Conservation (phyloP, 768 basidiomycete genomes). For the Russula griseocarnosa region DNA sequence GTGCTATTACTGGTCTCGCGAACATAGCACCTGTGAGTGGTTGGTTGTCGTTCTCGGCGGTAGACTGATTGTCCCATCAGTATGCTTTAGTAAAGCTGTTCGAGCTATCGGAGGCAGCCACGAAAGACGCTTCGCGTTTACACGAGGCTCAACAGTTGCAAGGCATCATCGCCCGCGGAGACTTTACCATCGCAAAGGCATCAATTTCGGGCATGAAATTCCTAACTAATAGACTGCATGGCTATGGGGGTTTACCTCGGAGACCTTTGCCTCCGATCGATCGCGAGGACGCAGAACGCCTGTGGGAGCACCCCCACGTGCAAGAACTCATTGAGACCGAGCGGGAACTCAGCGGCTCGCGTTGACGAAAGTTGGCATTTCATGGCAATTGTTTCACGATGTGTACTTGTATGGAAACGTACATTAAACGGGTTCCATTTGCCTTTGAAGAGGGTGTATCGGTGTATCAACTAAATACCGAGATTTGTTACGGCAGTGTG, state of each 20-base stretch:
- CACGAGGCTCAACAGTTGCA: slow-evolving; percentile 71
- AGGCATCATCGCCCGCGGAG: slow-evolving; percentile 74
- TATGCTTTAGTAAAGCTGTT: slow-evolving; percentile 57
- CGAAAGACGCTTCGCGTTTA: slow-evolving; percentile 52
- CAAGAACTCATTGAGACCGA: slow-evolving; percentile 66
- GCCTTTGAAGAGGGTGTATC: not conserved
- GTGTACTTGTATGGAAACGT: not conserved
- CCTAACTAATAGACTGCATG: slow-evolving; percentile 66
- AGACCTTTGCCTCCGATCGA: slow-evolving; percentile 70
- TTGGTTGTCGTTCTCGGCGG: not conserved
- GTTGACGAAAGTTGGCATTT: not conserved
- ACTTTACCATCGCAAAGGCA: slow-evolving; percentile 71
- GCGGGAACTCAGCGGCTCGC: slow-evolving; percentile 45
- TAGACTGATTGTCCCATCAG: slow-evolving; percentile 36
- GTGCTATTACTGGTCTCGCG: slow-evolving; percentile 86
- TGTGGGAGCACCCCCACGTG: slow-evolving; percentile 73
- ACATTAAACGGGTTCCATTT: not conserved
- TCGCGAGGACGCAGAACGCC: slow-evolving; percentile 47
- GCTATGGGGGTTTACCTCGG: slow-evolving; percentile 79
- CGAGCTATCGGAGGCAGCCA: slow-evolving; percentile 55
- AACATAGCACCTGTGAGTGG: slow-evolving; percentile 70
- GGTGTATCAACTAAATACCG: not conserved
- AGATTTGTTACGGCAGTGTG: not conserved
- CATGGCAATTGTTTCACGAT: not conserved
- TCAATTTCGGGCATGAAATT: slow-evolving; percentile 83